Conservation (phyloP, 148 eudicot genomes). For the Rhododendron ovatum region DNA sequence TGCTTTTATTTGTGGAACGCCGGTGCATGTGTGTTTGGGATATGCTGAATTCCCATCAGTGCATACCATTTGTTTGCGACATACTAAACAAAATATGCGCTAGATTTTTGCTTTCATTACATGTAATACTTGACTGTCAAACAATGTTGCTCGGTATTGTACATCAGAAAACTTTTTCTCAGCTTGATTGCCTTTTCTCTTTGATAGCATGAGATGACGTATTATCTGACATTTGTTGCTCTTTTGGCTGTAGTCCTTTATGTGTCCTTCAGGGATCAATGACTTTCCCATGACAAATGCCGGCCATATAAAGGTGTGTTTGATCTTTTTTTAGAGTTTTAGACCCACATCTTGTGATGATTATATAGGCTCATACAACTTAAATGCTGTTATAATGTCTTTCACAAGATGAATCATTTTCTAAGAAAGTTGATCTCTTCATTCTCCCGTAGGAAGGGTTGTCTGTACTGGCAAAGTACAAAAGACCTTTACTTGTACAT, state of each 20-base stretch:
- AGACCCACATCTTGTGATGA: not conserved
- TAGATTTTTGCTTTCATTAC: not conserved
- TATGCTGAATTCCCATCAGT: not conserved
- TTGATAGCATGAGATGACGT: not conserved
- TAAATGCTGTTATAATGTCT: not conserved
- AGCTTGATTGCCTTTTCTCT: not conserved
- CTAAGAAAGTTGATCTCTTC: constrained; percentile 4
- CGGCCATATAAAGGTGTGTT: constrained; percentile 72
- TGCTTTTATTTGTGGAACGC: not conserved
- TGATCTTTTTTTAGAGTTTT: not conserved
- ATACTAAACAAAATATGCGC: too few relatives aligned
- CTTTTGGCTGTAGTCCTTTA: constrained; percentile 67
- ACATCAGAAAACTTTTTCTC: not conserved
- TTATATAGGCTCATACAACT: not conserved
- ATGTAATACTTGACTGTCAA: not conserved
- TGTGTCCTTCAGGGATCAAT: constrained; percentile 97
- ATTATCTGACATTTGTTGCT: constrained; percentile 3
- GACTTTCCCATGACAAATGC: constrained; percentile 96
- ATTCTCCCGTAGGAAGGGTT: constrained; percentile 65
- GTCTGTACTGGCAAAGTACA: constrained; percentile 67
- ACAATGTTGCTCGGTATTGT: not conserved
- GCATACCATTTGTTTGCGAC: not conserved
- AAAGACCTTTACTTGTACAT: constrained; percentile 90
- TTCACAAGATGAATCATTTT: not conserved
- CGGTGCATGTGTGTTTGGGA: not conserved